Base-by-base conservation (phyloP, 2,329 filamentous ascomycete species). In the Ophiocordyceps robertsii region DNA sequence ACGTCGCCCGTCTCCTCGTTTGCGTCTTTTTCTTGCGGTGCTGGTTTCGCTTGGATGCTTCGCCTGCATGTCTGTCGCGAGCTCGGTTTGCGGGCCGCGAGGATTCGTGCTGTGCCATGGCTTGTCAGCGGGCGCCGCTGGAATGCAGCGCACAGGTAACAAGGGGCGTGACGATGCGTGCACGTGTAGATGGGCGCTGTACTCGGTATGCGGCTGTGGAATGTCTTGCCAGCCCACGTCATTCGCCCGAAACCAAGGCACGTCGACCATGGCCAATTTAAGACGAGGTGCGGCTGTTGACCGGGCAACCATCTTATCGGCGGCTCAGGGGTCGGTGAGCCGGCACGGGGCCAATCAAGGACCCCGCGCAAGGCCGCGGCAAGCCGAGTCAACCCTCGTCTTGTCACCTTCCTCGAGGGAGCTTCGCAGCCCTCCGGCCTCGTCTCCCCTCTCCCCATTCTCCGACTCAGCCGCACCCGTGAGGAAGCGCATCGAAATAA, bases 231-330 rank as follows among this genome's bases (percentile, higher is more conserved):
- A 14, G 13, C 14, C 6, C 37, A 38, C 37, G 37, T 45, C 17
- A 2, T 27, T 6, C 24, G 7, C 4, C 24, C 24, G 24, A 24
- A 24, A 27, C 9, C 24, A 27, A 27, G 24, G 24, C 24, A 7
- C 24, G 24, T 7, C 7, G 24, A 24, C 24, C 24, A 4, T 24
- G 24, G 24, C 24, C 24, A 24, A 24, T 24, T 27, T 9, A 19
- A 19, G n/a, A n/a, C n/a, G n/a, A 19, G 19, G 19, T 19, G 24
- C 46, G 43, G 42, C 14, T 47, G 65, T 68, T 64, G 64, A 49
- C 63, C 40, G 48, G 58, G 58, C 62, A 67, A 68, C 64, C 52
- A 62, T 64, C 62, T 56, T 51, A 56, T 59, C 56, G 13, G 33
- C 19, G 4, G 14, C 10, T 19, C 16, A 6, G 11, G 16, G 14